Percentiles rank a stretch among this genome's conserved stretches.
Evolutionary conservation across 2,329 filamentous ascomycete genomes (phyloP).

Genomic region (Magnaporthiopsis incrustans): DNA sequence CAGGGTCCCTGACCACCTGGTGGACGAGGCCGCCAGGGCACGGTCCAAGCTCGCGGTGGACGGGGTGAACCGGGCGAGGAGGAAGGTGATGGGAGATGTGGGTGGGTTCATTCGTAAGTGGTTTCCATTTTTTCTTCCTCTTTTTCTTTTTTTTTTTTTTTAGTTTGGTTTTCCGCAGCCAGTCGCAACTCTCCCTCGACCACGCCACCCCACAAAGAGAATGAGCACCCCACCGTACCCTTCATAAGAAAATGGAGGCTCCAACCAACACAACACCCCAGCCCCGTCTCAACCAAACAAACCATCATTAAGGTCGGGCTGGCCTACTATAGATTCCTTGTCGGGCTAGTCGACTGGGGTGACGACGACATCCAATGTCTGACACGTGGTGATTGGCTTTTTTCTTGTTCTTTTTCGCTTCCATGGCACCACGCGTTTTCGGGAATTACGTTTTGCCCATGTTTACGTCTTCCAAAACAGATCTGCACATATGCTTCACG

Average conservation of each 20-base stretch:
- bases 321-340: too few relatives aligned
- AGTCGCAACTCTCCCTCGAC: too few relatives aligned
- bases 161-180: too few relatives aligned
- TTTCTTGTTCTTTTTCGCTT: too few relatives aligned
- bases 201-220: too few relatives aligned
- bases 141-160: not conserved
- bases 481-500: constrained; percentile 30
- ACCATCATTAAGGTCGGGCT: too few relatives aligned
- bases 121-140: not conserved
- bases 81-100: constrained; percentile 19
- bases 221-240: too few relatives aligned
- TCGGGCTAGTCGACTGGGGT: too few relatives aligned
- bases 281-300: too few relatives aligned
- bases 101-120: constrained; percentile 25
- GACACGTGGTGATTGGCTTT: not conserved
- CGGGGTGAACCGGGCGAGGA: constrained; percentile 21
- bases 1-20: constrained; percentile 16
- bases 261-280: too few relatives aligned
- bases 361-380: not conserved
- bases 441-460: not conserved
- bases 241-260: too few relatives aligned
- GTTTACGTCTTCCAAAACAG: constrained; percentile 9
- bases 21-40: constrained; percentile 24
- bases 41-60: constrained; percentile 24
- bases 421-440: not conserved